These are phyloP conservation scores for Trypanosoma scelopori DNA, from an alignment of 208 protist species.

Conservation along the genomic window DNA sequence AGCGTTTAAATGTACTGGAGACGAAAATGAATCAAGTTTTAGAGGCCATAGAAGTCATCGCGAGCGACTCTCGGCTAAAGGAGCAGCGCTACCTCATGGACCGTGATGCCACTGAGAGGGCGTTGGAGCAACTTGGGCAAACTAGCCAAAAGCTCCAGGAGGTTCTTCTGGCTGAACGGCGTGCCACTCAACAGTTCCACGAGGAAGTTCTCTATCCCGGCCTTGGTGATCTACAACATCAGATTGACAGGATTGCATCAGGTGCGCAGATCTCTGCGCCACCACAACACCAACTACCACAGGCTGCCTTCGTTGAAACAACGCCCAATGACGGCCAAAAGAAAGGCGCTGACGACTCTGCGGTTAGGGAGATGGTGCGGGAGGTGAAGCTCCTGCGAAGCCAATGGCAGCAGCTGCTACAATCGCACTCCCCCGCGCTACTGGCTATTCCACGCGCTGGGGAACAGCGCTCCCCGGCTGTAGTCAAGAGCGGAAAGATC, in stretches of 20 bases:
- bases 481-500: background rate
- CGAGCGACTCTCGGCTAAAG: slow-evolving; percentile 54
- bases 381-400: slow-evolving; percentile 53
- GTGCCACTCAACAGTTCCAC: slow-evolving; percentile 11
- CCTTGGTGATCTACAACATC: slow-evolving; percentile 24
- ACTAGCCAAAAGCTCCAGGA: slow-evolving; percentile 14
- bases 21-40: slow-evolving; percentile 32
- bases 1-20: slow-evolving; percentile 32
- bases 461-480: background rate
- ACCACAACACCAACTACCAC: slow-evolving; percentile 3
- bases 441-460: background rate
- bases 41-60: slow-evolving; percentile 42
- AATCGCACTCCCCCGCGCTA: background rate
- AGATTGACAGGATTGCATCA: slow-evolving; percentile 11
- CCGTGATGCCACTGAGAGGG: slow-evolving; percentile 7
- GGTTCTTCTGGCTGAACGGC: background rate
- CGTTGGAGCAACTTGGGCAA: slow-evolving; percentile 8
- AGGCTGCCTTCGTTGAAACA: background rate
- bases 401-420: slow-evolving; percentile 48
- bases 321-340: background rate
- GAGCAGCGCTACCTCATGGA: slow-evolving; percentile 73
- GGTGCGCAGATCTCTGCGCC: slow-evolving; percentile 3
- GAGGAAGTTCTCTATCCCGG: slow-evolving; percentile 17
- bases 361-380: slow-evolving; percentile 23
- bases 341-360: background rate